phyloP scores from a whole-genome alignment of 2,329 filamentous ascomycete genomes.

The Paraconiothyrium sp. region DNA sequence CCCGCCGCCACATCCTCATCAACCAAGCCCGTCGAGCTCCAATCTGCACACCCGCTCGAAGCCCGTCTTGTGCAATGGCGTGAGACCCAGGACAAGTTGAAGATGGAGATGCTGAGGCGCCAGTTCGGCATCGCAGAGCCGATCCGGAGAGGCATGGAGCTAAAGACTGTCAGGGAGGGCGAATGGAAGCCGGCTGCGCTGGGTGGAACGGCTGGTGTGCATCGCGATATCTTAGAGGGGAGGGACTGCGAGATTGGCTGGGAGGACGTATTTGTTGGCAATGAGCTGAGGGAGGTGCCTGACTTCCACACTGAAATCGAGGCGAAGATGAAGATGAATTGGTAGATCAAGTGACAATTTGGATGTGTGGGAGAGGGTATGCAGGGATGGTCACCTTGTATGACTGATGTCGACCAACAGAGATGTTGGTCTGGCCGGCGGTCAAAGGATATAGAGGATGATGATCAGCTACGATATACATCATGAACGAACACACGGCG shows the following conservation, averaged over 20 bases:
- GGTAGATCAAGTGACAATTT: conserved; percentile 39
- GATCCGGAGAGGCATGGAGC: conserved; percentile 91
- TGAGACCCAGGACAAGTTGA: conserved; percentile 83
- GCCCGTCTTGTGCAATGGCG: conserved; percentile 90
- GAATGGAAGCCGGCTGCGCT: conserved; percentile 81
- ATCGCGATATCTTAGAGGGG: conserved; percentile 88
- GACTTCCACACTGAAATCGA: conserved; percentile 95
- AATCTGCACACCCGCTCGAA: conserved; percentile 88
- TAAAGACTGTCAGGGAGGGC: conserved; percentile 83
- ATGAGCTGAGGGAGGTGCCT: conserved; percentile 74
- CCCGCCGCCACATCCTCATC: conserved; percentile 33
- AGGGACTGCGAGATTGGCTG: conserved; percentile 81
- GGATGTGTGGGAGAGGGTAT: background rate
- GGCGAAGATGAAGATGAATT: conserved; percentile 83
- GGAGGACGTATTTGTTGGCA: conserved; percentile 90
- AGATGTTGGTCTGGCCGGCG: background rate
- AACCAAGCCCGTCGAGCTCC: conserved; percentile 54
- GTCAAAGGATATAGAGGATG: background rate
- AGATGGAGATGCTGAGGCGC: conserved; percentile 87
- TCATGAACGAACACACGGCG: background rate
- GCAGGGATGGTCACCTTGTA: background rate
- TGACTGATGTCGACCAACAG: background rate
- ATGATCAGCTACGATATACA: background rate
- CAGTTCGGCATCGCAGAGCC: conserved; percentile 94
- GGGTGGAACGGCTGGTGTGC: conserved; percentile 73